Evolutionary conservation across 257 asterid species (phyloP).

Genomic region (Salvia miltiorrhiza): DNA sequence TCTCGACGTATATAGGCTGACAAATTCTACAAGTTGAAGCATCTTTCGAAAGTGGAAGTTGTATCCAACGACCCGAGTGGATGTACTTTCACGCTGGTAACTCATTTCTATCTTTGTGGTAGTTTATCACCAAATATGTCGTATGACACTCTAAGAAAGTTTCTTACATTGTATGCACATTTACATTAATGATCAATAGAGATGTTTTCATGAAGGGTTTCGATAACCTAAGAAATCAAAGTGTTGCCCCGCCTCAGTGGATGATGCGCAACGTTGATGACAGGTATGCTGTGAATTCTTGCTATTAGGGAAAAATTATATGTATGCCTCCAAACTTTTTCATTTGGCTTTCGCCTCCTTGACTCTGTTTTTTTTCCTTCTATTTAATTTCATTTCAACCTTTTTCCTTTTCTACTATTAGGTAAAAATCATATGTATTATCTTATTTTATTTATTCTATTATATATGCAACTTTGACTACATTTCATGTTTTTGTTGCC

Average conservation of each 20-base stretch:
- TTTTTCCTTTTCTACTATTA: no score
- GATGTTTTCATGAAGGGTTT: slow-evolving; percentile 63
- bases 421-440: no score
- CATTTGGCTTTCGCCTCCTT: no score
- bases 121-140: slow-evolving; percentile 9
- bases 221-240: slow-evolving; percentile 90
- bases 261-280: slow-evolving; percentile 96
- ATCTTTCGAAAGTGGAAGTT: slow-evolving; percentile 94
- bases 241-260: slow-evolving; percentile 99
- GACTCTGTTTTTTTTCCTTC: not conserved
- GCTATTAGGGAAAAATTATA: no score
- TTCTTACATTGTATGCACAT: slow-evolving; percentile 9
- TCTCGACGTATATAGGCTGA: slow-evolving; percentile 56
- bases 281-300: slow-evolving; percentile 46
- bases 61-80: slow-evolving; percentile 93
- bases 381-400: no score
- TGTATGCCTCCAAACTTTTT: no score
- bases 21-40: slow-evolving; percentile 90
- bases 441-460: no score
- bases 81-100: slow-evolving; percentile 90
- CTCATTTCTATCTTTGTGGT: not conserved
- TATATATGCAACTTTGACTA: no score
- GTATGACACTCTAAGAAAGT: not conserved
- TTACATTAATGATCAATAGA: slow-evolving; percentile 15
- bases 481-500: no score